A percentile compares a stretch with the other conserved stretches of the same genome.
These are phyloP conservation scores for Saccharomycopsis crataegensis DNA, from an alignment of 1,139 yeast species.

Conservation along the genomic window DNA sequence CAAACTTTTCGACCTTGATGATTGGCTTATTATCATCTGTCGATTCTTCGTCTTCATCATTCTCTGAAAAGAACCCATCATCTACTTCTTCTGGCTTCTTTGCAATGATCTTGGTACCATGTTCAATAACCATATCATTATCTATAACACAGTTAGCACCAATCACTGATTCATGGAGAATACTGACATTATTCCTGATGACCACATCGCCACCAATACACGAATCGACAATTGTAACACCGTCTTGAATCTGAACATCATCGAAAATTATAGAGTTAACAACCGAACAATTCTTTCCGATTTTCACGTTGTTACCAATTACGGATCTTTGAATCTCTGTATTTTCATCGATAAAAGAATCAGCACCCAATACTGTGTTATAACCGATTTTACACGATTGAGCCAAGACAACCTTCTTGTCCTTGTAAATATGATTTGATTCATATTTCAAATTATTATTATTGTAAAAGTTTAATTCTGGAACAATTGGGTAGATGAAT, in stretches of 20 bases:
- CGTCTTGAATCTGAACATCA: conserved; percentile 63
- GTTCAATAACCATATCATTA: conserved; percentile 38
- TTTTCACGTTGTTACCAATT: conserved; percentile 77
- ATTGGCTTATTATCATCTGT: neutral
- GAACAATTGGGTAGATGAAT: conserved; percentile 88
- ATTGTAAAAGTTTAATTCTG: conserved; percentile 70
- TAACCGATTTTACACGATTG: conserved; percentile 82
- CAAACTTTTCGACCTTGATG: neutral
- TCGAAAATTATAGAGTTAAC: conserved; percentile 85
- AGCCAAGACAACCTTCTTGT: conserved; percentile 73
- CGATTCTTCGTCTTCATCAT: conserved; percentile 8
- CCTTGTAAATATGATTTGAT: conserved; percentile 80
- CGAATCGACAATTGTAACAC: conserved; percentile 47
- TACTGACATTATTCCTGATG: conserved; percentile 42
- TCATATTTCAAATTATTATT: conserved; percentile 73
- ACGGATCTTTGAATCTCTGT: conserved; percentile 55
- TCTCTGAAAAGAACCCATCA: conserved; percentile 1
- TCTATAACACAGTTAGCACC: conserved; percentile 70
- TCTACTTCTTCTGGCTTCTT: conserved; percentile 24
- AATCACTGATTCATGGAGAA: conserved; percentile 70
- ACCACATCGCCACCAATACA: conserved; percentile 61
- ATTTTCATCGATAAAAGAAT: conserved; percentile 56
- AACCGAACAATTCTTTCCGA: conserved; percentile 70
- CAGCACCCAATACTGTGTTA: conserved; percentile 71
- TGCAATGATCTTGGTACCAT: conserved; percentile 45